Percentiles rank a stretch among this genome's conserved stretches.
Evolutionary conservation across 139 green algal species (phyloP).

Genomic region (Ettlia oleoabundans): DNA sequence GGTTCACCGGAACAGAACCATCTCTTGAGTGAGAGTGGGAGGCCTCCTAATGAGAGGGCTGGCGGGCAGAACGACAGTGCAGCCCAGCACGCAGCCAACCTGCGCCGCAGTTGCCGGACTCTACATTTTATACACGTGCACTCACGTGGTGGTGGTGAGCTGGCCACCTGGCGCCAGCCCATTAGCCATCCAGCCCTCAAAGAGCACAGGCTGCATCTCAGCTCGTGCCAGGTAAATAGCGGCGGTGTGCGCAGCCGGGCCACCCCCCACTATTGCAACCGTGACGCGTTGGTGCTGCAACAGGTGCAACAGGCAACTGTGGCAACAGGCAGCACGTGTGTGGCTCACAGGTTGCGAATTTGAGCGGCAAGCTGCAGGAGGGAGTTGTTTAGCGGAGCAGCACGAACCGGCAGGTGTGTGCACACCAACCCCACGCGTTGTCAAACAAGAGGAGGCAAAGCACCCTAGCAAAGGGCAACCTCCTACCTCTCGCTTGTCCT

Average conservation of each 20-base stretch:
- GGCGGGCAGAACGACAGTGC: neutral
- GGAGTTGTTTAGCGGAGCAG: too few species aligned
- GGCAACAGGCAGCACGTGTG: neutral
- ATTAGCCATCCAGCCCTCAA: constrained; percentile 74
- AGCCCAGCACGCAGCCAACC: neutral
- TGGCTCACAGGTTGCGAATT: neutral
- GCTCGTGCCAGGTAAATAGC: constrained; percentile 77
- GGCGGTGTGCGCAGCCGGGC: constrained; percentile 78
- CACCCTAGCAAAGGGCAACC: too few species aligned
- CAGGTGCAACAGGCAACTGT: neutral
- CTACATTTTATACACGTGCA: too few species aligned
- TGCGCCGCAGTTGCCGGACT: too few species aligned
- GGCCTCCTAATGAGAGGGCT: too few species aligned
- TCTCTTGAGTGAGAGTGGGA: too few species aligned
- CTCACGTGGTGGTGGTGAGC: constrained; percentile 77
- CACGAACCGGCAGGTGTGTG: too few species aligned
- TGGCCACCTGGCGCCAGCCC: constrained; percentile 77
- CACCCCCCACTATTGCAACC: constrained; percentile 73
- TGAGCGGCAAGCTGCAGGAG: too few species aligned
- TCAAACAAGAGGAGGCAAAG: neutral
- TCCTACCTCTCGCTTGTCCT: neutral
- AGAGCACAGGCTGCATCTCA: constrained; percentile 73
- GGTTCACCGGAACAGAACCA: too few species aligned
- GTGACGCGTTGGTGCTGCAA: constrained; percentile 36
- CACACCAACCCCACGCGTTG: too few species aligned